Conservation (phyloP, 2,329 filamentous ascomycete genomes). For the Drechslerella dactyloides region DNA sequence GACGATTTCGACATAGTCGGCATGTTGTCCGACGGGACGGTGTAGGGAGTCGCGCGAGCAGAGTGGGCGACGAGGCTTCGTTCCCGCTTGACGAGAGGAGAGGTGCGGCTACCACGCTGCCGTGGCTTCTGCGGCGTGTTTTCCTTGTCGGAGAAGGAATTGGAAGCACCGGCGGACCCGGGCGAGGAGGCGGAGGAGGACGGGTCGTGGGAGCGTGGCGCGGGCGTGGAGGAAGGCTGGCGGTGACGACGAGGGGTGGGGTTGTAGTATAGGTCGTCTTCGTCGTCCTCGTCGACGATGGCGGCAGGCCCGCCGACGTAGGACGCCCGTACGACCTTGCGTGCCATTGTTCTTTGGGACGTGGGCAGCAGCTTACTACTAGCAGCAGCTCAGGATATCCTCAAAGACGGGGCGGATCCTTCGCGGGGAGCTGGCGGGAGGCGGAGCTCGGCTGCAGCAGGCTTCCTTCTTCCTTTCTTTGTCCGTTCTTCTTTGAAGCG, state of each 20-base stretch:
- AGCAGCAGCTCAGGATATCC: no score
- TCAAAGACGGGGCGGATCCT: slow-evolving; percentile 12
- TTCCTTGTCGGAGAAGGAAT: slow-evolving; percentile 48
- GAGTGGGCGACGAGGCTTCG: slow-evolving; percentile 29
- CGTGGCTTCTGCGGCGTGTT: slow-evolving; percentile 28
- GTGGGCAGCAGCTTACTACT: no score
- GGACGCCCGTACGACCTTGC: slow-evolving; percentile 27
- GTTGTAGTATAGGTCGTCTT: slow-evolving; percentile 34
- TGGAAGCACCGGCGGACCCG: slow-evolving; percentile 8
- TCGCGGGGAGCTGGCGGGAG: not conserved
- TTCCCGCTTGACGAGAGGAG: slow-evolving; percentile 43
- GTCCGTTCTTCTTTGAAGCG: not conserved
- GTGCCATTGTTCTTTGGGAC: slow-evolving; percentile 34
- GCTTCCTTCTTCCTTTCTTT: not conserved
- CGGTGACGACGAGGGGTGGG: slow-evolving; percentile 13
- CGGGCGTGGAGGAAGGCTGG: slow-evolving; percentile 16
- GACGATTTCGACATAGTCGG: slow-evolving; percentile 13
- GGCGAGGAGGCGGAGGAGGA: slow-evolving; percentile 8
- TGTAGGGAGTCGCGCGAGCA: slow-evolving; percentile 27
- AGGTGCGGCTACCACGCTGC: slow-evolving; percentile 22
- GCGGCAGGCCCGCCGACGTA: slow-evolving; percentile 3
- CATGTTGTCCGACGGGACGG: slow-evolving; percentile 15
- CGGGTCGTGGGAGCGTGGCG: slow-evolving; percentile 10
- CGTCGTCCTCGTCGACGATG: slow-evolving; percentile 33
- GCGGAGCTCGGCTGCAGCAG: not conserved